Base-by-base conservation (phyloP, 2,329 filamentous ascomycete genomes). In the Trichoderma sp. region DNA sequence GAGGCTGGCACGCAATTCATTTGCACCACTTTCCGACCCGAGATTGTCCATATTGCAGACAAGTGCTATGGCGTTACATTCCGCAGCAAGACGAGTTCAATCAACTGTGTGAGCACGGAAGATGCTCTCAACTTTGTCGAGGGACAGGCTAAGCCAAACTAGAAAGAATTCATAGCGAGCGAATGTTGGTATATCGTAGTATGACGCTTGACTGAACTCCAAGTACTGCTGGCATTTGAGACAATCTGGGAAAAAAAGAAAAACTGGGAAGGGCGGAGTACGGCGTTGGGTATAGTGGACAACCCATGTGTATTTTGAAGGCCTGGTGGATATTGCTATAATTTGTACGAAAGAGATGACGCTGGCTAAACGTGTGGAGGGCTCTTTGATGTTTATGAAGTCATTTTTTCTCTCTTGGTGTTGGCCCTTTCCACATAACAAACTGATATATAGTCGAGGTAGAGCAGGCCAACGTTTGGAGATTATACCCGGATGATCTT, bases 1-100 rank as follows among this genome's bases (percentile, higher is more conserved):
- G 87, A 89, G 73, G 86, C 85, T 16, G 85, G 86, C 70, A 89
- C 86, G 61, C 86, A 99, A 79, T 99, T 99, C 78, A 99, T 99
- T 80, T 98, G 96, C 85, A 99, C 96, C 4, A 99, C 96, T 2
- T 99, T 99, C 88, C 87, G 96, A 69, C 96, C 96, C 1, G 96
- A 99, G 82, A 97, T 99, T 86, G 87, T 99, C 72, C 88, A 91
- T 70, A 93, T 98, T 24, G 96, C 96, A 3, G 94, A 98, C 83
- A 97, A 97, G 83, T 97, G 95, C 81, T 99, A 99, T 79, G 96
- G 96, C 70, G 96, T 99, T 63, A 93, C 92, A 63, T 98, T 95
- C 81, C 88, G 89, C 73, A 95, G 94, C 80, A 98, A 98, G 86
- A 96, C 94, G 73, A 97, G 93, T 82, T 92, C 89, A 49, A 97